A percentile compares a stretch with the other conserved stretches of the same genome.
These are phyloP conservation scores for Naganishia onofrii DNA, from an alignment of 768 basidiomycete genomes.

Conservation along the genomic window DNA sequence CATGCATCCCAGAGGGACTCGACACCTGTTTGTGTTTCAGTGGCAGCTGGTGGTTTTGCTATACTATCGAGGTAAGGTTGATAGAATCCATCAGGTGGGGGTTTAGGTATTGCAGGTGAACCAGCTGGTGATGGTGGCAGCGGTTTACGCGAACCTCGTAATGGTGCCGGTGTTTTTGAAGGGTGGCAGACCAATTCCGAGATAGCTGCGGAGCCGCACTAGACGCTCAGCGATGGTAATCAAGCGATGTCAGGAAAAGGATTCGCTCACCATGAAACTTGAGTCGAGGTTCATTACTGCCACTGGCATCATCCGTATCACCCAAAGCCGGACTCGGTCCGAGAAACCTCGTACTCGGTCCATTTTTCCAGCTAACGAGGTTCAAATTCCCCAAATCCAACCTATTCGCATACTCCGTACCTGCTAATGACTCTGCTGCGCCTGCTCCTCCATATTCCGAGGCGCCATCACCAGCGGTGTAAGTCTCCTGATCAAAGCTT, in stretches of 20 bases:
- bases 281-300: not conserved
- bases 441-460: slow-evolving; percentile 2
- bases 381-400: slow-evolving; percentile 40
- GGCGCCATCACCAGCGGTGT: not conserved
- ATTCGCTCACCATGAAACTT: slow-evolving; percentile 1
- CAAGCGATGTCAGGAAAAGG: not conserved
- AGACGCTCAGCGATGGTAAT: not conserved
- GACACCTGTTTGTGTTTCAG: slow-evolving; percentile 10
- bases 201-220: not conserved
- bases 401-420: slow-evolving; percentile 10
- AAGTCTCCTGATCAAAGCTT: slow-evolving; percentile 8
- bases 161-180: slow-evolving; percentile 64
- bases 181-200: slow-evolving; percentile 35
- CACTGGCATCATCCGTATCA: not conserved
- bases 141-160: slow-evolving; percentile 73
- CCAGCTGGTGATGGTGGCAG: slow-evolving; percentile 64
- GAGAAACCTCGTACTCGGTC: slow-evolving; percentile 19
- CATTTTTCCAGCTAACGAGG: slow-evolving; percentile 48
- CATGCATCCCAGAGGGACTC: slow-evolving; percentile 17
- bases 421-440: not conserved
- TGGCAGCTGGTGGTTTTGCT: slow-evolving; percentile 66
- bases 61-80: slow-evolving; percentile 50
- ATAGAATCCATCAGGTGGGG: slow-evolving; percentile 49
- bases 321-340: not conserved
- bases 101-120: slow-evolving; percentile 55